Evolutionary conservation across 2,329 filamentous ascomycete species (phyloP), one percentile per base, ranked within the genome.

Genomic region (Apiospora malaysiana): DNA sequence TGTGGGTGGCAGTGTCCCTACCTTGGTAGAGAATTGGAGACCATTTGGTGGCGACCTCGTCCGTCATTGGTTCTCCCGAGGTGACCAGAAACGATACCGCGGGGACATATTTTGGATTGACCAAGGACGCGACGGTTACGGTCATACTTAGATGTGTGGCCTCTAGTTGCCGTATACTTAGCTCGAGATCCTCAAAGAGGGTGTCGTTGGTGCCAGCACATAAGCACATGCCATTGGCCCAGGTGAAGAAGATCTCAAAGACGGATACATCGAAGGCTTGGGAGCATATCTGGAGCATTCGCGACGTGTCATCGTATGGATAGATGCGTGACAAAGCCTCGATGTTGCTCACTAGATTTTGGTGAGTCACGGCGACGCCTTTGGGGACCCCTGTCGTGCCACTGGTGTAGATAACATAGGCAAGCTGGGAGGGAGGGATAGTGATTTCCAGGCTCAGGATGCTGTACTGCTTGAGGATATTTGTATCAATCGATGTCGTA

Each of bases 191-290:
- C 49, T 85, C 85, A 76, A 95, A 94, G 0, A 97, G 81, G 1
- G 89, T 87, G 75, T 96, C 92, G 74, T 95, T 94, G 0, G 85
- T 88, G 0, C 90, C 92, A 1, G 92, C 89, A 77, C 93, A 97
- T 16, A 97, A 84, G 72, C 91, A 92, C 84, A 95, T 93, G 4
- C 94, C 94, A 45, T 87, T 86, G 66, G 88, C 88, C 92, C 94
- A 97, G 0, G 94, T 85, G 76, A 94, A 97, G 79, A 97, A 95
- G 18, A 97, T 95, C 77, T 97, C 94, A 78, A 97, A 97, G 0
- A 97, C 92, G 0, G 94, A 97, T 1, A 97, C 91, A 77, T 97
- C 93, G 77, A 97, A 97, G 0, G 92, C 92, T 77, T 94, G 93
- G 0, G 93, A 95, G 77, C 93, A 97, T 2, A 93, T 90, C 80